These are phyloP conservation scores for Colletotrichum tamarilloi DNA, from an alignment of 2,329 filamentous ascomycete genomes.

Conservation along the genomic window DNA sequence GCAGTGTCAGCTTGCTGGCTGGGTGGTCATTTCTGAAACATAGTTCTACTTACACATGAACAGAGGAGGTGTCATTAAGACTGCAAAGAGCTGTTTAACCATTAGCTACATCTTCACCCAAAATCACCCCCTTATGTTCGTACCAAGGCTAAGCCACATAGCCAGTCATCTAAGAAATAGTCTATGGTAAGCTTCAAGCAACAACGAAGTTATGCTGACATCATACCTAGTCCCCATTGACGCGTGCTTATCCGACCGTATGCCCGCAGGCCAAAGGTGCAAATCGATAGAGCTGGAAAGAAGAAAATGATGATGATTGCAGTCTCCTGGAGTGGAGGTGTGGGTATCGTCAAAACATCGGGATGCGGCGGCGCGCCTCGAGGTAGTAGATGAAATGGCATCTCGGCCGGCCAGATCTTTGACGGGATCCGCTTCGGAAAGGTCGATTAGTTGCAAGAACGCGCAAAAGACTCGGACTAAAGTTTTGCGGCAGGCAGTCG, in stretches of 20 bases:
- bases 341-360: constrained; percentile 43
- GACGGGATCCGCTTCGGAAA: not conserved
- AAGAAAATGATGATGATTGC: constrained; percentile 46
- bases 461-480: not conserved
- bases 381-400: not conserved
- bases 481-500: not conserved
- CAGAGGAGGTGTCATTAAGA: constrained; percentile 37
- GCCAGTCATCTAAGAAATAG: constrained; percentile 38
- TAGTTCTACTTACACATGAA: constrained; percentile 40
- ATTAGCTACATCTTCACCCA: not conserved
- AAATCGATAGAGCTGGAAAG: constrained; percentile 44
- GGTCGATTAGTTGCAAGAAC: not conserved
- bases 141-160: constrained; percentile 40
- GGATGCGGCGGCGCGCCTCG: constrained; percentile 31
- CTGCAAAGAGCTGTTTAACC: constrained; percentile 14
- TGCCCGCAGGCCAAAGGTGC: constrained; percentile 40
- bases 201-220: not conserved
- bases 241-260: constrained; percentile 40
- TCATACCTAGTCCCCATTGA: constrained; percentile 42
- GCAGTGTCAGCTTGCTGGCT: not conserved
- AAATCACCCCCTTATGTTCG: not conserved
- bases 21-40: not conserved
- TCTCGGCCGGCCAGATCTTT: not conserved
- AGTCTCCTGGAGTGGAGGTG: constrained; percentile 43
- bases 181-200: not conserved